Conservation (phyloP, 164 flowering plant species). For the Umbellularia californica region DNA sequence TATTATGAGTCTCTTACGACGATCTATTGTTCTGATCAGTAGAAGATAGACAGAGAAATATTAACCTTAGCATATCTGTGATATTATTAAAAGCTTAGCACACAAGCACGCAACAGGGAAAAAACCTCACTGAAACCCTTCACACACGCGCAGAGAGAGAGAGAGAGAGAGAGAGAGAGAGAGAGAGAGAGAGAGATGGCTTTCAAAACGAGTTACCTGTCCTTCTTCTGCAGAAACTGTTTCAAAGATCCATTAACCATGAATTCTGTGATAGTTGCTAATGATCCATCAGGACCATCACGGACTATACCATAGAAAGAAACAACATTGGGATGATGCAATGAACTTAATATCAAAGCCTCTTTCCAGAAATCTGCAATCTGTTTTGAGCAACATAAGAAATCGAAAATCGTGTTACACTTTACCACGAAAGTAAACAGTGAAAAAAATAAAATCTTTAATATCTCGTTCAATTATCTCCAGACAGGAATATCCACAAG, state of each 20-base stretch:
- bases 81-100: no score
- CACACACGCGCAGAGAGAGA: no score
- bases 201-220: constrained; percentile 48
- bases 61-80: not conserved
- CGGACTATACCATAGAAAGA: constrained; percentile 98
- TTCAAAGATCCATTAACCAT: constrained; percentile 97
- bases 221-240: constrained; percentile 91
- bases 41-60: not conserved
- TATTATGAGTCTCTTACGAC: constrained; percentile 92
- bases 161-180: no score
- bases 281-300: constrained; percentile 94
- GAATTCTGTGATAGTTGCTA: constrained; percentile 96
- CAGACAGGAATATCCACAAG: no score
- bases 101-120: not conserved
- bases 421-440: not conserved
- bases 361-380: constrained; percentile 99
- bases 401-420: not conserved
- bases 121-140: no score
- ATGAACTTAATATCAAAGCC: constrained; percentile 81
- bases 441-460: not conserved
- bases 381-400: constrained; percentile 26
- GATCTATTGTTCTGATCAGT: constrained; percentile 82
- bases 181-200: no score
- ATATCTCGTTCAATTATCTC: not conserved
- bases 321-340: constrained; percentile 99